A percentile compares a stretch with the other conserved stretches of the same genome.
Evolutionary conservation across 2,329 filamentous ascomycete species (phyloP).

Genomic region (Alternaria alternata): DNA sequence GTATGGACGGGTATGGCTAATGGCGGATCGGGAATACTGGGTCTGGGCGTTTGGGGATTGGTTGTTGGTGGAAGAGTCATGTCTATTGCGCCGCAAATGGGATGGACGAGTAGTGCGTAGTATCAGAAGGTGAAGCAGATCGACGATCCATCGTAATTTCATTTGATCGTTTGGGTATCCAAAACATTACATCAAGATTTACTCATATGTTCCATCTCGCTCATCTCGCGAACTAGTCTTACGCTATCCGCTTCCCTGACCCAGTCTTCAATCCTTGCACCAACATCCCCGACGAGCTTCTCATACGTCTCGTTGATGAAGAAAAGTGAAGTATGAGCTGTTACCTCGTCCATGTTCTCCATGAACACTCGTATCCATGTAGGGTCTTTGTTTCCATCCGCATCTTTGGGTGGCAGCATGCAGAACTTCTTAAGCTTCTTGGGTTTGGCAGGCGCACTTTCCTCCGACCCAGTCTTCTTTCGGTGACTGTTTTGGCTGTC

Average conservation of each 20-base stretch:
- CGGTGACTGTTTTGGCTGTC: conserved; percentile 21
- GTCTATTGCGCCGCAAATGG: conserved; percentile 10
- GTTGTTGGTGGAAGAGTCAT: conserved; percentile 9
- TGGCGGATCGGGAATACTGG: conserved; percentile 16
- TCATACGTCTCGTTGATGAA: conserved; percentile 77
- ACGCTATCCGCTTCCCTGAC: conserved; percentile 66
- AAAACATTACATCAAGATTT: neutral
- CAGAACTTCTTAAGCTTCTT: conserved; percentile 79
- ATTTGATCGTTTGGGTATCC: conserved; percentile 5
- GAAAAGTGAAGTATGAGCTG: conserved; percentile 85
- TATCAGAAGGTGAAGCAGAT: neutral
- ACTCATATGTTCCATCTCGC: conserved; percentile 14
- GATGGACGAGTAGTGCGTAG: neutral
- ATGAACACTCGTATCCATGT: conserved; percentile 84
- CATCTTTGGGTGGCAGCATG: conserved; percentile 68
- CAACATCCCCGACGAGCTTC: conserved; percentile 77
- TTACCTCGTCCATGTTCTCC: conserved; percentile 83
- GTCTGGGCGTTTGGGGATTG: conserved; percentile 12
- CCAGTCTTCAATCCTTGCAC: conserved; percentile 72
- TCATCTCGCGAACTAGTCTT: conserved; percentile 35
- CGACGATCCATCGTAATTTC: neutral
- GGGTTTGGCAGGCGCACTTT: conserved; percentile 40
- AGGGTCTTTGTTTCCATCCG: conserved; percentile 67
- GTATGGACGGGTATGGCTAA: conserved; percentile 25
- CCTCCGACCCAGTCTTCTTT: neutral